These are phyloP conservation scores for Ceraceosorus guamensis DNA, from an alignment of 1,284 basidiomycete genomes.

Conservation along the genomic window DNA sequence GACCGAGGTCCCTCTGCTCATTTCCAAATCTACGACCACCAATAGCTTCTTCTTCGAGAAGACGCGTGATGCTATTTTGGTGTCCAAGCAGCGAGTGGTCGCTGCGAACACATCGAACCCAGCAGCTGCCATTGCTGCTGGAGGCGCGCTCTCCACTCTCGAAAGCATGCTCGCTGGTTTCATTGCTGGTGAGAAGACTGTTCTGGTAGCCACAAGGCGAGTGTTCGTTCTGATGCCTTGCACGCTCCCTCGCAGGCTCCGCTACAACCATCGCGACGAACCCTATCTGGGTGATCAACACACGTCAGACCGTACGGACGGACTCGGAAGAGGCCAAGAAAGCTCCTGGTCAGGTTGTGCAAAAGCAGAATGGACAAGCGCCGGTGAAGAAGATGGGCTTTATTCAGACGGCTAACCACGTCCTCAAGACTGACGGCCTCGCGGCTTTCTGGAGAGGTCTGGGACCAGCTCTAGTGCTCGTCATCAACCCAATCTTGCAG, in stretches of 20 bases:
- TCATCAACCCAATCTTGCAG: constrained; percentile 86
- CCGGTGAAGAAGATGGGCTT: constrained; percentile 28
- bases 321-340: background rate
- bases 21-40: too few species aligned
- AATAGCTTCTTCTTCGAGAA: constrained; percentile 48
- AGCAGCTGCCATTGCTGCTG: constrained; percentile 51
- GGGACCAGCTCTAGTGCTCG: constrained; percentile 83
- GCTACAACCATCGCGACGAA: constrained; percentile 85
- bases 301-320: constrained; percentile 61
- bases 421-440: constrained; percentile 70
- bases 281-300: constrained; percentile 64
- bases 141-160: constrained; percentile 60
- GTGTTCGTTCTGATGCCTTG: background rate
- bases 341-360: background rate
- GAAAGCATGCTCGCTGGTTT: constrained; percentile 86
- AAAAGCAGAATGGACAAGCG: background rate
- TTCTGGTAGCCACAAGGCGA: background rate
- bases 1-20: too few species aligned
- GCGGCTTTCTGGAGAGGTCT: constrained; percentile 89
- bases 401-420: constrained; percentile 63
- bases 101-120: constrained; percentile 52
- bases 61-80: constrained; percentile 43
- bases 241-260: constrained; percentile 57
- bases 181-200: constrained; percentile 63
- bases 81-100: constrained; percentile 42